Evolutionary conservation across 2,329 filamentous ascomycete species (phyloP), one percentile per base, ranked within the genome.

Genomic region (Colletotrichum agaves): DNA sequence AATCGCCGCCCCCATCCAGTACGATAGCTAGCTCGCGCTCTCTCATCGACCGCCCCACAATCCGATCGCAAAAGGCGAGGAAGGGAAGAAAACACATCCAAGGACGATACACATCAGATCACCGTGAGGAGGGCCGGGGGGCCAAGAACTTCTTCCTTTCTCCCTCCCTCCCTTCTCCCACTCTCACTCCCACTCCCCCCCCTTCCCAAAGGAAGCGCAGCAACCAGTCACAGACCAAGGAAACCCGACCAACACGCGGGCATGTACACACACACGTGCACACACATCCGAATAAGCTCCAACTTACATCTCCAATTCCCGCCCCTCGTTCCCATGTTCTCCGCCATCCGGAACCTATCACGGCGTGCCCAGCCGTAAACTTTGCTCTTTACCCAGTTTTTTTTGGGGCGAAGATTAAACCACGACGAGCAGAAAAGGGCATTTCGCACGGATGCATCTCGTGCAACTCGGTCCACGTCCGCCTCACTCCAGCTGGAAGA

Each of bases 81-180:
- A 31, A 58, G 31, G 17, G 44, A 44, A 50, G 23, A 46, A 44
- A 27, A 58, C 13, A 50, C 21, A 50, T 50, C 47, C 47, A 50
- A 50, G 47, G 47, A 37, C 35, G 11, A 37, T 15, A 58, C 35
- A 58, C 35, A 64, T 64, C 62, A 61, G 62, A 64, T 64, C 56
- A 35, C 35, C 44, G 49, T n/a, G n/a, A n/a, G n/a, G n/a, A n/a
- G n/a, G n/a, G n/a, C n/a, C n/a, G n/a, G n/a, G 50, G 62, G 39
- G 19, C 56, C 37, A 2, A 61, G 56, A 27, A 6, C 35, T n/a
- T n/a, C n/a, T n/a, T n/a, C n/a, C n/a, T n/a, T n/a, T 37, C 35
- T 8, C 11, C 11, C 13, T 37, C 33, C 33, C 33, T 37, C 3
- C 23, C 23, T 5, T 27, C 27, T n/a, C n/a, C n/a, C n/a, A n/a